Percentiles rank a stretch among this genome's conserved stretches.
These are phyloP conservation scores for Puccinia horiana DNA, from an alignment of 1,284 basidiomycete genomes.

Conservation along the genomic window DNA sequence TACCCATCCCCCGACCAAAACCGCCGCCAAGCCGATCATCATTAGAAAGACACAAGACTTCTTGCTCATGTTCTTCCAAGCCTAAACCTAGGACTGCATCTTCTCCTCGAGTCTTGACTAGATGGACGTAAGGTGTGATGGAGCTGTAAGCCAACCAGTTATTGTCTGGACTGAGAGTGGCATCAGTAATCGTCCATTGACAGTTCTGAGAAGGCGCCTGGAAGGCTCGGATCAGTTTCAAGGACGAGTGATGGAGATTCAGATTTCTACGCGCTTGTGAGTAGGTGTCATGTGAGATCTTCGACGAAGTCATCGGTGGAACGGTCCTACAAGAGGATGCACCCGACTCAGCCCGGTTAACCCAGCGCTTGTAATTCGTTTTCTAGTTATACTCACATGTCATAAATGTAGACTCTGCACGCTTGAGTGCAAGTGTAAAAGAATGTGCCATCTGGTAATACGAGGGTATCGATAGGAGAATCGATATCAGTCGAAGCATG, in stretches of 20 bases:
- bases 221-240: constrained; percentile 57
- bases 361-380: not conserved
- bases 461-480: not conserved
- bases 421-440: constrained; percentile 67
- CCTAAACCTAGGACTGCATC: constrained; percentile 47
- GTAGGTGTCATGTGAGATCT: constrained; percentile 6
- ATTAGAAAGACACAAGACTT: constrained; percentile 4
- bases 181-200: constrained; percentile 89
- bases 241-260: constrained; percentile 19
- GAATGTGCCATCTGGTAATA: constrained; percentile 56
- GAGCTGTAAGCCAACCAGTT: constrained; percentile 80
- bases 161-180: constrained; percentile 86
- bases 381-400: constrained; percentile 4
- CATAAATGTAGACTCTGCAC: constrained; percentile 67
- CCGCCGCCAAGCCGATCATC: not conserved
- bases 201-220: constrained; percentile 66
- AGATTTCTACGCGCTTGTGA: not conserved
- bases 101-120: constrained; percentile 50
- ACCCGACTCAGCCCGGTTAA: not conserved
- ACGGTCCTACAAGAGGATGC: not conserved
- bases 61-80: constrained; percentile 50
- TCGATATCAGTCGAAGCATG: constrained; percentile 6
- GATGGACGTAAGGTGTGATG: constrained; percentile 67
- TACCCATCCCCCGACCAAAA: constrained; percentile 58
- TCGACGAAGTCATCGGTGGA: not conserved